phyloP scores from a whole-genome alignment of 768 basidiomycete genomes.

The Lactarius tabidus region DNA sequence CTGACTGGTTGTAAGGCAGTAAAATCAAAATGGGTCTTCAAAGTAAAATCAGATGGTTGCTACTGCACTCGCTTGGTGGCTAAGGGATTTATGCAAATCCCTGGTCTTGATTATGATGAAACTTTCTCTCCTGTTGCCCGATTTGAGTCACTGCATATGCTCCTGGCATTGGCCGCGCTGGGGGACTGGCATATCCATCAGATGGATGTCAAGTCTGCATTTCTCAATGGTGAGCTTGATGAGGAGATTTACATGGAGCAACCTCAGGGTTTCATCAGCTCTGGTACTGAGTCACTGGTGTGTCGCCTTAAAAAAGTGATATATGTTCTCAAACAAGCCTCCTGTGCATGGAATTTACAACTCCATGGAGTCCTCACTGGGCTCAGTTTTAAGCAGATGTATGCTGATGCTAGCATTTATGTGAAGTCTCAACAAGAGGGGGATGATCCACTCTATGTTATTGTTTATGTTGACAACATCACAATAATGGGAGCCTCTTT shows the following conservation, averaged over 20 bases:
- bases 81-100: too few relatives aligned
- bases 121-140: too few relatives aligned
- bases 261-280: neutral
- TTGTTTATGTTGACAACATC: neutral
- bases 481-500: neutral
- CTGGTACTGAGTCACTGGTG: neutral
- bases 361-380: neutral
- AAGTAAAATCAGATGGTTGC: slow-evolving; percentile 35
- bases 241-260: too few relatives aligned
- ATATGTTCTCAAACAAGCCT: slow-evolving; percentile 4
- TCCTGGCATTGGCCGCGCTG: too few relatives aligned
- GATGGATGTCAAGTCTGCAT: too few relatives aligned
- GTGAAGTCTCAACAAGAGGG: neutral
- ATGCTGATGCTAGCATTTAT: neutral
- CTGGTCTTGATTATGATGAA: too few relatives aligned
- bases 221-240: too few relatives aligned
- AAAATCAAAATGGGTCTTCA: slow-evolving; percentile 41
- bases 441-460: neutral
- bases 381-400: neutral
- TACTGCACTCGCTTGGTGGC: neutral
- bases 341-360: neutral
- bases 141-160: too few relatives aligned
- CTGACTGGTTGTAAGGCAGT: slow-evolving; percentile 28
- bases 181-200: too few relatives aligned
- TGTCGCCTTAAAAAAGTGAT: neutral